Conservation (phyloP, 2,329 filamentous ascomycete genomes). For the Cryphonectria parasitica region DNA sequence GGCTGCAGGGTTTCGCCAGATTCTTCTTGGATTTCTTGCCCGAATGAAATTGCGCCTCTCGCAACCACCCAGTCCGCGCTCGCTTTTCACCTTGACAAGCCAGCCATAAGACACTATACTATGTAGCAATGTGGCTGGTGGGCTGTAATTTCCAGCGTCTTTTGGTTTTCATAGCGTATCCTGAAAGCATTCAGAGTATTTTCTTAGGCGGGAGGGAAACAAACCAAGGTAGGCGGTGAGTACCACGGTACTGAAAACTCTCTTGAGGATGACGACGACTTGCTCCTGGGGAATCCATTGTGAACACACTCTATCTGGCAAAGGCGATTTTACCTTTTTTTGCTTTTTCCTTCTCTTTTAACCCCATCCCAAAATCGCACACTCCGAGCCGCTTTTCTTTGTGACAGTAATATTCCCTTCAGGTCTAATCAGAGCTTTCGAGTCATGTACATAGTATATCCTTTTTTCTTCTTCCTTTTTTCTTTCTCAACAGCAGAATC, state of each 20-base stretch:
- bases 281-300: neutral
- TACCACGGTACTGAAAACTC: neutral
- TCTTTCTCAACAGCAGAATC: neutral
- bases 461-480: neutral
- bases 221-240: neutral
- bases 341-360: neutral
- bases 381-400: neutral
- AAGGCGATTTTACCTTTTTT: neutral
- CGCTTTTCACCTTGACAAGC: conserved; percentile 1
- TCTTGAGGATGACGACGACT: conserved; percentile 10
- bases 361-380: neutral
- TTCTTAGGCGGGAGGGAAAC: neutral
- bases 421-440: neutral
- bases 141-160: neutral
- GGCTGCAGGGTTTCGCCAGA: conserved; percentile 11
- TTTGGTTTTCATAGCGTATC: neutral
- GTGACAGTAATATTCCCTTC: neutral
- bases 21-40: neutral
- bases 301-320: neutral
- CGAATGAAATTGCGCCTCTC: conserved; percentile 2
- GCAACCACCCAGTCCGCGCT: neutral
- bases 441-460: neutral
- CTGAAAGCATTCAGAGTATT: neutral
- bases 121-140: conserved; percentile 9
- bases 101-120: conserved; percentile 6